These are phyloP conservation scores for Withania somnifera DNA, from an alignment of 305 asterid species.

Conservation along the genomic window DNA sequence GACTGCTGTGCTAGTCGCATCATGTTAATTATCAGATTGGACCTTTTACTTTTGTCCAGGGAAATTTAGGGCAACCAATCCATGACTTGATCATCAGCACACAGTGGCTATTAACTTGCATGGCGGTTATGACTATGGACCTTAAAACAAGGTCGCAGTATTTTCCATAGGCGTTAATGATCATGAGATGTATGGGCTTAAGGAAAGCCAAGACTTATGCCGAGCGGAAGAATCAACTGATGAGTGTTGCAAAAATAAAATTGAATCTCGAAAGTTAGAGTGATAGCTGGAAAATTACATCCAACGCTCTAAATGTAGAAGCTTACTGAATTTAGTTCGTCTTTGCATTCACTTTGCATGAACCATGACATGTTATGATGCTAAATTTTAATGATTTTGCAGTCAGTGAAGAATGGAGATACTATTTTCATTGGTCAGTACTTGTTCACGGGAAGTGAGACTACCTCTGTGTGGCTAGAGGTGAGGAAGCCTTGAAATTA, in stretches of 20 bases:
- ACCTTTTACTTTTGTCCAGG: not conserved
- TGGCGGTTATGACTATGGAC: not conserved
- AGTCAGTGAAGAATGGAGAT: slow-evolving; percentile 75
- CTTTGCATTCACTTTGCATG: not conserved
- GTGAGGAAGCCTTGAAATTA: slow-evolving; percentile 19
- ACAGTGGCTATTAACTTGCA: not conserved
- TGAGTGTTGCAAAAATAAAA: not conserved
- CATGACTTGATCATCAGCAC: not conserved
- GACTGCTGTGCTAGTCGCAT: not conserved
- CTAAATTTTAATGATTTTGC: slow-evolving; percentile 11
- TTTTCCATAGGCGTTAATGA: not conserved
- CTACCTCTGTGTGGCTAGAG: slow-evolving; percentile 86
- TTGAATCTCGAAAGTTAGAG: not conserved
- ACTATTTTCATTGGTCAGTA: slow-evolving; percentile 84
- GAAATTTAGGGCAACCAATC: not conserved
- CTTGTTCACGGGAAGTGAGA: slow-evolving; percentile 81
- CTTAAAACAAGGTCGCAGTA: not conserved
- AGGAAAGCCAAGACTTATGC: not conserved
- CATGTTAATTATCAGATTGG: not conserved
- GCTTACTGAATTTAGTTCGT: slow-evolving; percentile 1
- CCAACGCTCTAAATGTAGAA: not conserved
- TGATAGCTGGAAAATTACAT: not conserved
- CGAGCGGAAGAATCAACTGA: not conserved
- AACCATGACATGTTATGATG: not conserved
- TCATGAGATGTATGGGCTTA: not conserved